Percentiles rank a stretch among this genome's conserved stretches.
phyloP scores from a whole-genome alignment of 2,329 filamentous ascomycete genomes.

The Coniella vitis region DNA sequence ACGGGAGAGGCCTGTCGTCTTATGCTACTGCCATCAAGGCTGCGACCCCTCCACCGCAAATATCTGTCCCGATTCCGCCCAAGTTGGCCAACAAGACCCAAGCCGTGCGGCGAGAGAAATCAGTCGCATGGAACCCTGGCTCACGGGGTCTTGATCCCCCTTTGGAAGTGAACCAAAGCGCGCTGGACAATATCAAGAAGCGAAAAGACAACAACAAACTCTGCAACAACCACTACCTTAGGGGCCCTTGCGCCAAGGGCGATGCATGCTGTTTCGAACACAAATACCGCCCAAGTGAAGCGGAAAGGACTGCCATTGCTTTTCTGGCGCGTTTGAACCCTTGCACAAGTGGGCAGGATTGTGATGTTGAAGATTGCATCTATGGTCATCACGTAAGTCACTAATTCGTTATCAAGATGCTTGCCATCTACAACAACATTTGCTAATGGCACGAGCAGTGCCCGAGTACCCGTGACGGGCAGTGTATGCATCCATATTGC shows the following conservation, averaged over 20 bases:
- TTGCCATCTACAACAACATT: no score
- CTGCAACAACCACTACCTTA: constrained; percentile 57
- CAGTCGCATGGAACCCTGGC: constrained; percentile 44
- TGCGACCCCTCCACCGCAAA: constrained; percentile 36
- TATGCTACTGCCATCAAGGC: constrained; percentile 37
- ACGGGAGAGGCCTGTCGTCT: constrained; percentile 20
- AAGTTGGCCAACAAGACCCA: constrained; percentile 16
- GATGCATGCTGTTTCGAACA: constrained; percentile 52
- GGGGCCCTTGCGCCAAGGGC: constrained; percentile 48
- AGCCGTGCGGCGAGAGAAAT: constrained; percentile 19
- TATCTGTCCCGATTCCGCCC: constrained; percentile 34
- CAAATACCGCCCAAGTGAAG: constrained; percentile 43
- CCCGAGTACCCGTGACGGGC: constrained; percentile 43
- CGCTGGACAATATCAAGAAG: constrained; percentile 49
- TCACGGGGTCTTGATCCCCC: constrained; percentile 48
- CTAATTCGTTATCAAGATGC: background rate
- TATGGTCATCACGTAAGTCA: constrained; percentile 55
- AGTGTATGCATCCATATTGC: constrained; percentile 49
- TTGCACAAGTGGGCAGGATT: constrained; percentile 51
- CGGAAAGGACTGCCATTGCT: constrained; percentile 50
- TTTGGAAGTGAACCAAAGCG: constrained; percentile 37
- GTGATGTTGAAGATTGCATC: constrained; percentile 50
- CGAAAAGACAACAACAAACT: constrained; percentile 48
- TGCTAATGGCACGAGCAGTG: constrained; percentile 32
- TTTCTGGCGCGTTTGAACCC: constrained; percentile 51